Evolutionary conservation across 1,284 basidiomycete species (phyloP).

Genomic region (Ustilago hordei): DNA sequence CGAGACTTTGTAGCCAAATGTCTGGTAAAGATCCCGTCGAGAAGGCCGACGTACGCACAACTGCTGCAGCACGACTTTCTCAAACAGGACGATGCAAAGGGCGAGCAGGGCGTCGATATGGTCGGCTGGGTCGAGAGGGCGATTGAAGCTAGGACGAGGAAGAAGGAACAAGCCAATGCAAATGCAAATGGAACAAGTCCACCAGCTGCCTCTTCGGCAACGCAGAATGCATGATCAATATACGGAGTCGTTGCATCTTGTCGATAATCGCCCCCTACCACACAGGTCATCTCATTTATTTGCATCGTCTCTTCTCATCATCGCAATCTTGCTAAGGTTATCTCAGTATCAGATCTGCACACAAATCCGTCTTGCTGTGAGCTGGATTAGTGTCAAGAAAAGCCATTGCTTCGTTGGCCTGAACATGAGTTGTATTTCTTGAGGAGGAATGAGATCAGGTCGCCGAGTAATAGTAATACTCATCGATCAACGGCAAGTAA

Average conservation of each 20-base stretch:
- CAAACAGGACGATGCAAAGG: conserved; percentile 67
- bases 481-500: conserved; percentile 92
- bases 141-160: conserved; percentile 29
- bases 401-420: too few relatives aligned
- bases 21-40: conserved; percentile 72
- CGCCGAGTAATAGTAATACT: conserved; percentile 83
- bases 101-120: conserved; percentile 69
- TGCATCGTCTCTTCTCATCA: conserved; percentile 8
- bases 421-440: not conserved
- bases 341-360: not conserved
- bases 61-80: conserved; percentile 84
- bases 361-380: too few relatives aligned
- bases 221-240: not conserved
- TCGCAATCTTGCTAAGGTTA: not conserved
- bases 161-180: conserved; percentile 32
- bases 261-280: not conserved
- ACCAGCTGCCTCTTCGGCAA: conserved; percentile 8
- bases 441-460: not conserved
- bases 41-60: conserved; percentile 85
- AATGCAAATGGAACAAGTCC: conserved; percentile 11
- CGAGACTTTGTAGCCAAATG: conserved; percentile 66
- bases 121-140: conserved; percentile 63
- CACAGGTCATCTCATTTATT: not conserved
- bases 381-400: too few relatives aligned
- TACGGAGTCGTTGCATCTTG: not conserved